Conservation (phyloP, 2,329 filamentous ascomycete species). For the Madurella mycetomatis region DNA sequence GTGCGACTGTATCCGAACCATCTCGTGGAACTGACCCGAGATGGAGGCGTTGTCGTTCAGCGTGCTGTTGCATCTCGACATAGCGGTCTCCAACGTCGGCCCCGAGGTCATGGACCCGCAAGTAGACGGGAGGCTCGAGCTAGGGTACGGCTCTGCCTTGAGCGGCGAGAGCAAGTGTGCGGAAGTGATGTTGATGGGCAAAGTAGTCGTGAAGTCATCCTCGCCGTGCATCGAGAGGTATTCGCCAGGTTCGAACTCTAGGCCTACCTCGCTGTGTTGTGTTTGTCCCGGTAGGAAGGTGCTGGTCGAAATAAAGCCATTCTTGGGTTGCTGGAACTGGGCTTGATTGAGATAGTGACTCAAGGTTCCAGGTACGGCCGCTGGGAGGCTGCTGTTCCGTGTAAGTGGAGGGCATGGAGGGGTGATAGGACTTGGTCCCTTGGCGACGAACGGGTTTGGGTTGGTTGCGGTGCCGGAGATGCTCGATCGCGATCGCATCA, state of each 20-base stretch:
- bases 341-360: conserved; percentile 16
- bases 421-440: conserved; percentile 33
- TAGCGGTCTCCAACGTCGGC: conserved; percentile 34
- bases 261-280: conserved; percentile 8
- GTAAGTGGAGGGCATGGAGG: conserved; percentile 27
- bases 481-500: conserved; percentile 43
- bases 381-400: conserved; percentile 13
- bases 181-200: conserved; percentile 22
- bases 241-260: conserved; percentile 22
- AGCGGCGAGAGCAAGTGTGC: conserved; percentile 14
- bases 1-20: conserved; percentile 38
- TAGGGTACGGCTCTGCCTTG: conserved; percentile 8
- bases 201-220: conserved; percentile 1
- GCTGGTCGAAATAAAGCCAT: conserved; percentile 16
- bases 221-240: conserved; percentile 20
- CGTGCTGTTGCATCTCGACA: conserved; percentile 43
- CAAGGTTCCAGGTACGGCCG: conserved; percentile 10
- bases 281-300: conserved; percentile 9
- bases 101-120: conserved; percentile 43
- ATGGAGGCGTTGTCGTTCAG: conserved; percentile 31
- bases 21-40: conserved; percentile 28
- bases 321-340: conserved; percentile 17
- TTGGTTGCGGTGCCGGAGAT: conserved; percentile 34
- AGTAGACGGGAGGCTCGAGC: conserved; percentile 32
- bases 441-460: conserved; percentile 36